Evolutionary conservation across 768 basidiomycete genomes (phyloP).

Genomic region (Suillus clintonianus): DNA sequence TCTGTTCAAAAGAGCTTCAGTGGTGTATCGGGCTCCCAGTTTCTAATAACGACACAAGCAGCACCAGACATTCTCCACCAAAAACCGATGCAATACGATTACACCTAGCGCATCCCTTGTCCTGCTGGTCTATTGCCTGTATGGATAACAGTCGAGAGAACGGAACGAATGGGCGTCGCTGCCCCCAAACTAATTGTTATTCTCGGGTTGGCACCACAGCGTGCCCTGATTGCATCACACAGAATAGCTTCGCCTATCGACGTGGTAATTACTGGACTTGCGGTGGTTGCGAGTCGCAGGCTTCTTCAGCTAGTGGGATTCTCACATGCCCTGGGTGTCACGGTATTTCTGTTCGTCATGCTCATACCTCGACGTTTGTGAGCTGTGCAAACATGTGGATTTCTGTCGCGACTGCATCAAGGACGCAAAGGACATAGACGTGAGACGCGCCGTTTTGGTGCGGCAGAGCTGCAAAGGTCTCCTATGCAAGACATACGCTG

Average conservation of each 20-base stretch:
- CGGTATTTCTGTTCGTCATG: neutral
- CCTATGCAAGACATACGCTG: neutral
- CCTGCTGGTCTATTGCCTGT: neutral
- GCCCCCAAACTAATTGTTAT: neutral
- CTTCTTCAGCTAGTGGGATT: neutral
- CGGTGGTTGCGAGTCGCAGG: neutral
- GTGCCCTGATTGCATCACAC: slow-evolving; percentile 5
- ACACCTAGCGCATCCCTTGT: neutral
- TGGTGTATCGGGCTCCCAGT: neutral
- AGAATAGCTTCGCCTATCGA: slow-evolving; percentile 1
- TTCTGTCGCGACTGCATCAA: slow-evolving; percentile 6
- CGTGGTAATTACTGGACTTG: slow-evolving; percentile 5
- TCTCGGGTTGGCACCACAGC: neutral
- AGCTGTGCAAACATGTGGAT: neutral
- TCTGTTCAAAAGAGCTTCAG: neutral
- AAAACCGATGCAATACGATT: neutral
- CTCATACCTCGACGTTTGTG: neutral
- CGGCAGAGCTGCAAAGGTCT: neutral
- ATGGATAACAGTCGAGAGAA: neutral
- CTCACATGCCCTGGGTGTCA: slow-evolving; percentile 7
- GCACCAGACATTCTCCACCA: neutral
- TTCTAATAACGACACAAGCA: neutral
- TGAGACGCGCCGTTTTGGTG: neutral
- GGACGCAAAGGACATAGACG: neutral
- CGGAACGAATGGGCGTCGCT: neutral